Evolutionary conservation across 2,329 filamentous ascomycete genomes (phyloP).

Genomic region (Calonectria pseudoreteaudii): DNA sequence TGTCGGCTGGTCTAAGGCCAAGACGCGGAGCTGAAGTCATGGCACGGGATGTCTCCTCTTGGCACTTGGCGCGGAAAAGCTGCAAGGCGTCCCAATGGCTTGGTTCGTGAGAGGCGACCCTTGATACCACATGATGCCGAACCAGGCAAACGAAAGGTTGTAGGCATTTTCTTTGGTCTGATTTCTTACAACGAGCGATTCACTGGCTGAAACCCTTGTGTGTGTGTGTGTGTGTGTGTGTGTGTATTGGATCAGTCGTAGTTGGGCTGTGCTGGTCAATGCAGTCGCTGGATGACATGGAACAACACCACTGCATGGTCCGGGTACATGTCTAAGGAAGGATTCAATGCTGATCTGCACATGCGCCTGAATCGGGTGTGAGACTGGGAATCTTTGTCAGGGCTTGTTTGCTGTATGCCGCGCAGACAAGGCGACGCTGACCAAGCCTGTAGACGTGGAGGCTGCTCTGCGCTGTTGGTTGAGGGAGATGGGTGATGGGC

Average conservation of each 20-base stretch:
- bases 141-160: neutral
- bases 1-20: neutral
- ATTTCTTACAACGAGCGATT: neutral
- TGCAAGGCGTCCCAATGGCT: neutral
- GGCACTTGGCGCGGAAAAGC: neutral
- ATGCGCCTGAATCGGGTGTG: neutral
- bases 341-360: constrained; percentile 3
- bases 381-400: neutral
- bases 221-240: no score
- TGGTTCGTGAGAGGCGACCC: neutral
- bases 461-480: neutral
- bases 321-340: neutral
- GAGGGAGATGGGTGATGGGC: neutral
- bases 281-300: neutral
- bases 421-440: neutral
- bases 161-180: neutral
- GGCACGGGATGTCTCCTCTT: constrained; percentile 2
- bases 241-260: neutral
- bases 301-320: neutral
- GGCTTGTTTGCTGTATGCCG: neutral
- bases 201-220: neutral
- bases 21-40: neutral
- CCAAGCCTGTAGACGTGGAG: neutral
- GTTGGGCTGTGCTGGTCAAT: neutral
- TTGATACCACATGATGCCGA: no score